Percentiles rank a stretch among this genome's conserved stretches.
These are phyloP conservation scores for Allium sativum DNA, from an alignment of 106 monocot genomes.

Conservation along the genomic window DNA sequence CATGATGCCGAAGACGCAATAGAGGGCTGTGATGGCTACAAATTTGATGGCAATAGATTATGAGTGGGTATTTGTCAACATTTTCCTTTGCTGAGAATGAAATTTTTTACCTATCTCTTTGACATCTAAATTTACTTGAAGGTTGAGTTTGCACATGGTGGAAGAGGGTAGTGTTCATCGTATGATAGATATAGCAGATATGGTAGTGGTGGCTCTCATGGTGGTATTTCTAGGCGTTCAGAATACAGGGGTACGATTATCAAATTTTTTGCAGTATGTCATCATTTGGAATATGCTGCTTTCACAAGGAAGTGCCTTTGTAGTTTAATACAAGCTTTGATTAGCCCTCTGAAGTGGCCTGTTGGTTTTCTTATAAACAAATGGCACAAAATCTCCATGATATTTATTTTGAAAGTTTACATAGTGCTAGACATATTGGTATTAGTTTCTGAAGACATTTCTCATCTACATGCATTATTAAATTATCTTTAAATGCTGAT, in stretches of 20 bases:
- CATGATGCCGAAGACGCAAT: constrained; percentile 88
- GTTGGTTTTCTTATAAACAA: too few relatives aligned
- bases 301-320: too few relatives aligned
- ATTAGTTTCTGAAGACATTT: neutral
- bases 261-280: too few relatives aligned
- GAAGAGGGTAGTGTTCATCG: constrained; percentile 59
- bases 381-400: too few relatives aligned
- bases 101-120: neutral
- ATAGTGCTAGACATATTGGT: neutral
- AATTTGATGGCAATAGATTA: constrained; percentile 73
- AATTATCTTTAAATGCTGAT: too few relatives aligned
- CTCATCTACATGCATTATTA: too few relatives aligned
- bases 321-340: too few relatives aligned
- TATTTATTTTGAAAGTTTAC: too few relatives aligned
- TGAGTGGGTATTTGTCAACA: constrained; percentile 39
- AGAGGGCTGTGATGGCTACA: constrained; percentile 75
- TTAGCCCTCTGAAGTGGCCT: too few relatives aligned
- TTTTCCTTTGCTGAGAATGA: neutral
- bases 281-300: too few relatives aligned
- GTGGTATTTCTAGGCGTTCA: constrained; percentile 48
- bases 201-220: constrained; percentile 26
- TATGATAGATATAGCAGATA: constrained; percentile 49
- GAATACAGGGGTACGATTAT: constrained; percentile 54
- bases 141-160: constrained; percentile 96
- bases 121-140: constrained; percentile 4